Base-by-base conservation (phyloP, 129 eudicot species). In the Helianthus tuberosus region DNA sequence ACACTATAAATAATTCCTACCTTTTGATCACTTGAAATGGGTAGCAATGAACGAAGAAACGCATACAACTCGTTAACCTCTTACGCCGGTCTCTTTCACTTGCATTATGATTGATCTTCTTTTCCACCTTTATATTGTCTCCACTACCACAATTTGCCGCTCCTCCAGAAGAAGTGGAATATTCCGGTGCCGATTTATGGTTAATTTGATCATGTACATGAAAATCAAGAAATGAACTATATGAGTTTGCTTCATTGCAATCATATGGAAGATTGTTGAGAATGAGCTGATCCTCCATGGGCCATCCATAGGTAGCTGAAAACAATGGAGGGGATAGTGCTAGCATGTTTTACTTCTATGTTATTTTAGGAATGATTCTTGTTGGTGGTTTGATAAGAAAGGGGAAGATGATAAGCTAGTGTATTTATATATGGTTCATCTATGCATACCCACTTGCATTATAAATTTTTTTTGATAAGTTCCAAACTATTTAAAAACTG, bases 71-170 rank as follows among this genome's bases (percentile, higher is more conserved):
- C 48, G 4, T 80, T 80, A 60, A 80, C 76, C 43, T 80, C 76
- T 80, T 74, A 39, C 84, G 80, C 2, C 84, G 84, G 50, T 74
- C 84, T 68, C 84, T 48, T 74, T 80, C 84, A 43, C 75, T 75
- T 20, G 83, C 80, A 54, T 81, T 81, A 53, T 75, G 80, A 72
- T 74, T 61, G 52, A 60, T 69, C 75, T 80, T 80, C 59, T 74
- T 80, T 3, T 48, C 15, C 66, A 74, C 79, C 49, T 1, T 74
- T 27, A 10, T 8, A 8, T 12, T 20, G 20, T 76, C 80, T 1
- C 46, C 68, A 0, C 8, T 5, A 11, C 54, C 59, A 1, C 66
- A 51, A n/a, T 58, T 43, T 50, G 44, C 25, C 11, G 59, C 57
- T 64, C 64, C 82, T 2, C 67, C 73, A 3, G 66, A 79, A 72